These are phyloP conservation scores for Lipomyces orientalis DNA, from an alignment of 805 yeast species.

Conservation along the genomic window DNA sequence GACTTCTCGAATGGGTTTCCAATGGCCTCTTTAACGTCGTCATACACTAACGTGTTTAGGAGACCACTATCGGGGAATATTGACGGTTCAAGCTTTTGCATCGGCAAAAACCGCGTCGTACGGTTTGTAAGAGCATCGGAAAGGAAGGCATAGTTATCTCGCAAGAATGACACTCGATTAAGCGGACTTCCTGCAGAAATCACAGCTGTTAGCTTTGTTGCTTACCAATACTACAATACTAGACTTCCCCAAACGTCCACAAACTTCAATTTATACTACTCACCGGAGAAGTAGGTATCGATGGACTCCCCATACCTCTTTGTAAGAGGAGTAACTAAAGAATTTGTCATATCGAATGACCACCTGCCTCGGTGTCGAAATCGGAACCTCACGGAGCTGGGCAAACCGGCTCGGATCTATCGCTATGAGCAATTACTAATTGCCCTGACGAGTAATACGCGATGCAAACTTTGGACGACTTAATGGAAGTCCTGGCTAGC, in stretches of 20 bases:
- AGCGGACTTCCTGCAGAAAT: constrained; percentile 58
- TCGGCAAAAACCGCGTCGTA: constrained; percentile 57
- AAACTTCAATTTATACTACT: background rate
- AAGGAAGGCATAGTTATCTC: constrained; percentile 62
- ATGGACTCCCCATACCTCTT: constrained; percentile 37
- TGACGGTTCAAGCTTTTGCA: constrained; percentile 41
- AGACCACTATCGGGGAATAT: constrained; percentile 26
- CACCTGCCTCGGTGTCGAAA: background rate
- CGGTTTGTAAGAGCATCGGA: constrained; percentile 52
- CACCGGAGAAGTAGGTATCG: constrained; percentile 36
- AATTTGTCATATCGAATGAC: constrained; percentile 3
- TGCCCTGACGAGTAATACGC: background rate
- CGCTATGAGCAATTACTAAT: background rate
- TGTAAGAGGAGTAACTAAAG: constrained; percentile 36
- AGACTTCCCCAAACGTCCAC: background rate
- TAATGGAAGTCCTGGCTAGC: background rate
- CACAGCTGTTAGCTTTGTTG: background rate
- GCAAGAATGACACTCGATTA: constrained; percentile 67
- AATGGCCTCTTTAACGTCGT: constrained; percentile 44
- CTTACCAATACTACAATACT: background rate
- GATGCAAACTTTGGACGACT: background rate
- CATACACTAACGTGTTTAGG: constrained; percentile 47
- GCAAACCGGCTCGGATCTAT: background rate
- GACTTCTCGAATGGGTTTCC: constrained; percentile 46
- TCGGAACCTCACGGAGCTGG: background rate